These are phyloP conservation scores for Lactarius trivialis DNA, from an alignment of 768 basidiomycete genomes.

Conservation along the genomic window DNA sequence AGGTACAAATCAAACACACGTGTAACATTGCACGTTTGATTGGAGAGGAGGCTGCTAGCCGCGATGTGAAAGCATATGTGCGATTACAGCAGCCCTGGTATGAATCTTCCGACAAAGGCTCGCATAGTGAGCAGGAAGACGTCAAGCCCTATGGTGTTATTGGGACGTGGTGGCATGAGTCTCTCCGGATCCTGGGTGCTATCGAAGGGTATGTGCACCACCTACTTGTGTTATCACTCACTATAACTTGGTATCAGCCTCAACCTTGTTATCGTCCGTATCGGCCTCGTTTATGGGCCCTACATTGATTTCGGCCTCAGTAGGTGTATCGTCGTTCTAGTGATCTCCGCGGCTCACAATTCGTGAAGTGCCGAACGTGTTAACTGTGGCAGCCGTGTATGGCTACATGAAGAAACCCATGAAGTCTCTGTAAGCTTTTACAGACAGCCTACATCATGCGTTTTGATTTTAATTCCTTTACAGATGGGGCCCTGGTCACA, in stretches of 20 bases:
- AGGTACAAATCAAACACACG: constrained; percentile 78
- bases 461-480: background rate
- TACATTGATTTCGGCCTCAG: constrained; percentile 58
- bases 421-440: constrained; percentile 62
- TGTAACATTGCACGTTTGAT: constrained; percentile 61
- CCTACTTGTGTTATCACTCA: constrained; percentile 2
- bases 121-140: constrained; percentile 66
- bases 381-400: constrained; percentile 74
- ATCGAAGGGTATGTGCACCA: constrained; percentile 53
- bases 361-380: constrained; percentile 53
- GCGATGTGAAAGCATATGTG: constrained; percentile 72
- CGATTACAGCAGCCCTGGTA: constrained; percentile 76
- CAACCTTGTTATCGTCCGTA: constrained; percentile 72
- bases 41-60: constrained; percentile 72
- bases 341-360: background rate
- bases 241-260: constrained; percentile 39
- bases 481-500: constrained; percentile 77
- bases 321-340: constrained; percentile 4
- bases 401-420: constrained; percentile 78
- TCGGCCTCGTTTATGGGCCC: constrained; percentile 75
- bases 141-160: constrained; percentile 61
- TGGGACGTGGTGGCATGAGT: constrained; percentile 89
- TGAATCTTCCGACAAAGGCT: constrained; percentile 59
- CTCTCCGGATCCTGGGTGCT: constrained; percentile 63
- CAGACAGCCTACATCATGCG: background rate